These are phyloP conservation scores for Aspergillus diversus DNA, from an alignment of 495 filamentous ascomycete genomes.

Conservation along the genomic window DNA sequence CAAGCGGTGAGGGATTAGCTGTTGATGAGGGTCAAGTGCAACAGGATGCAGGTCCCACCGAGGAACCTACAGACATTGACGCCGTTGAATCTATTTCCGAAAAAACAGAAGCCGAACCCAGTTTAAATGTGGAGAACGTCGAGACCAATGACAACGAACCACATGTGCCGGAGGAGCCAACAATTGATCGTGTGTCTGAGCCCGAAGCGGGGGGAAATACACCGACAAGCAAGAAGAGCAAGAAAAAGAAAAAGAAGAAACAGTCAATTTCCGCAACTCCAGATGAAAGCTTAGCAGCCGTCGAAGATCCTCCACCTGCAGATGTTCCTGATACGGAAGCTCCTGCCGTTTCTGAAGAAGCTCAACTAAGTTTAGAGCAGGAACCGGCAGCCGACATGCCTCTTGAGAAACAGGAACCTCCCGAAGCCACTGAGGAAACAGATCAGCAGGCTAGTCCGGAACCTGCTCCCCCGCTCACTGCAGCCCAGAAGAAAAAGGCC, in stretches of 20 bases:
- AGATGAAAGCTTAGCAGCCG: conserved; percentile 8
- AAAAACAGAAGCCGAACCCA: conserved; percentile 23
- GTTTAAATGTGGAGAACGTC: conserved; percentile 24
- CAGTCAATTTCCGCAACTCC: conserved; percentile 14
- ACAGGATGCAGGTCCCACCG: conserved; percentile 9
- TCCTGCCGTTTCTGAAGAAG: conserved; percentile 16
- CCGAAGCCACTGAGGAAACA: conserved; percentile 5
- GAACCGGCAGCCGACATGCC: conserved; percentile 16
- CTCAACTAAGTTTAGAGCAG: not conserved
- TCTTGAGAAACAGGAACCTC: conserved; percentile 8
- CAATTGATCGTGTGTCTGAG: conserved; percentile 17
- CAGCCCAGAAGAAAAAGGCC: conserved; percentile 27
- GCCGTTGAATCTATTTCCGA: conserved; percentile 23
- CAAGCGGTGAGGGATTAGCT: conserved; percentile 28
- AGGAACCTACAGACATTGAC: conserved; percentile 21
- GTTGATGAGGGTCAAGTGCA: conserved; percentile 14
- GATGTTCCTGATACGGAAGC: conserved; percentile 3
- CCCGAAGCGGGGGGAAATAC: conserved; percentile 19
- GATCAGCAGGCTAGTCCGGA: conserved; percentile 11
- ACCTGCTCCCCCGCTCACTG: conserved; percentile 17
- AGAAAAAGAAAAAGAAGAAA: conserved; percentile 38
- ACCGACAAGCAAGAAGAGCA: conserved; percentile 34
- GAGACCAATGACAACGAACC: conserved; percentile 28
- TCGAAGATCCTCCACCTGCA: not conserved
- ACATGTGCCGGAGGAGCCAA: conserved; percentile 26